Evolutionary conservation across 1,284 basidiomycete genomes (phyloP), one percentile per base, ranked within the genome.

Genomic region (Apiotrichum sp.): DNA sequence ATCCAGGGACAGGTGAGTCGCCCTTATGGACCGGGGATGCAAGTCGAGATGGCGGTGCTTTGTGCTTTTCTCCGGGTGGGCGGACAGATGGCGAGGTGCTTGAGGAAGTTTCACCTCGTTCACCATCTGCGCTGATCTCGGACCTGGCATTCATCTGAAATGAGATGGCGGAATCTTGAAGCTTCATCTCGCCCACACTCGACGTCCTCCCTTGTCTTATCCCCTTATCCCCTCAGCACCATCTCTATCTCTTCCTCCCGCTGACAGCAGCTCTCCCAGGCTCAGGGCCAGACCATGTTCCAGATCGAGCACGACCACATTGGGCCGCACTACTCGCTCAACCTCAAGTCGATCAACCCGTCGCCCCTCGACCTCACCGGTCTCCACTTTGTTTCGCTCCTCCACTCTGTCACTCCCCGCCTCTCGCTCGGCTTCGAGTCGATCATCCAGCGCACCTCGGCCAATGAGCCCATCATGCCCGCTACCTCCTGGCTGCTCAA

Each of bases 251-350:
- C 14, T 31, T n/a, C 16, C 33, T 32, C n/a, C n/a, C 32, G 35
- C 47, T 48, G 16, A 44, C 53, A 33, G 13, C 56, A 77, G 74
- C 69, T 77, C 55, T 71, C 71, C 47, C 63, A 66, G 56, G 68
- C 73, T 46, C 79, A 81, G 56, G 88, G 87, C 36, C 89, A 92
- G 71, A 92, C 86, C 67, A 89, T 93, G 86, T 77, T 91, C 59
- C 90, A 95, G 72, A 65, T 96, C 50, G 96, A 99, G 77, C 96
- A 99, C 71, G 96, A 98, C 77, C 89, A 89, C 75, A 83, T 86
- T 67, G 95, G 93, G 47, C 80, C 80, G 55, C 96, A 98, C 78
- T 97, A 88, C 78, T 86, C 84, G 55, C 67, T 93, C 55, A 95
- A 93, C 76, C 70, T 86, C 66, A 98, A 98, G 77, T 86, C 89